Base-by-base conservation (phyloP, 106 monocot species). In the Vanilla planifolia region DNA sequence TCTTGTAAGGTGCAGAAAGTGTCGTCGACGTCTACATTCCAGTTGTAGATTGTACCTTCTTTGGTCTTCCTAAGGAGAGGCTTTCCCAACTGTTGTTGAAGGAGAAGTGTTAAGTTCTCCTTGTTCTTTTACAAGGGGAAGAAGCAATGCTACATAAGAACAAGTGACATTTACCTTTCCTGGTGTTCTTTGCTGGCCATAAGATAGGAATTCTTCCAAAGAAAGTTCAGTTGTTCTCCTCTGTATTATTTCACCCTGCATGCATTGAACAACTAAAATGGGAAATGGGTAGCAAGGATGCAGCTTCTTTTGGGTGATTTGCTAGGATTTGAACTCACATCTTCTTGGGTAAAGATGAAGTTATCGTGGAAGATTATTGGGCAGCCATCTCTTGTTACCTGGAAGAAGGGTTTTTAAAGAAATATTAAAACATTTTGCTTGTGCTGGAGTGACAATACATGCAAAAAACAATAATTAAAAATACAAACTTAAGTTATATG, bases 361-460 rank as follows among this genome's bases (percentile, higher is more conserved):
- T 80, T 40, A 63, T 89, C 89, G 17, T 89, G 89, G 68, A 89
- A 89, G 41, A 89, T 68, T 39, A 89, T 76, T 4, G 89, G 85
- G 51, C 35, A 73, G 11, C 68, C 78, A 55, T 89, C 89, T 40
- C 59, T 89, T 1, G 89, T 89, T 41, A 85, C 89, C 89, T 89
- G 52, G 66, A 80, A 64, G 73, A 76, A 69, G 4, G n/a, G n/a
- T n/a, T n/a, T n/a, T n/a, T n/a, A n/a, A n/a, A n/a, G n/a, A n/a
- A n/a, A n/a, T n/a, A n/a, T n/a, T n/a, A n/a, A n/a, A n/a, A n/a
- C n/a, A n/a, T n/a, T n/a, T n/a, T n/a, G n/a, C n/a, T n/a, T n/a
- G n/a, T n/a, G n/a, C n/a, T n/a, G n/a, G n/a, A n/a, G n/a, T n/a
- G n/a, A n/a, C n/a, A n/a, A n/a, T n/a, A n/a, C n/a, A n/a, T n/a